Evolutionary conservation across 2,329 filamentous ascomycete genomes (phyloP), one percentile per base, ranked within the genome.

Genomic region (Aspergillus carbonarius): DNA sequence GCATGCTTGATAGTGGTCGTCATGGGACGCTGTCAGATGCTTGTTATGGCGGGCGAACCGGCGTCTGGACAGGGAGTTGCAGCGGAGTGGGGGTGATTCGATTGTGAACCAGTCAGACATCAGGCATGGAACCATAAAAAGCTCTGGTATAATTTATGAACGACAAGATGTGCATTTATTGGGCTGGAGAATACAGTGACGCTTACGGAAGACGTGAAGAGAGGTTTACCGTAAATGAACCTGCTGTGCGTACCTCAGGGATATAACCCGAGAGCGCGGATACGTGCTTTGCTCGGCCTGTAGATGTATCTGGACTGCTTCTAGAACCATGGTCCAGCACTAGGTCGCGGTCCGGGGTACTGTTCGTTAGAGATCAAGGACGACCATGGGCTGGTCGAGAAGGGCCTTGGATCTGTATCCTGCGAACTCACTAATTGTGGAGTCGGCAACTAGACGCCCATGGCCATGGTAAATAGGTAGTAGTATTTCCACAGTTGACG

Each of bases 1-100:
- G 67, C 71, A 44, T 72, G 67, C 56, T 37, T 71, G 55, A 57
- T 70, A 46, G 55, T 66, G 44, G 59, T 59, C 32, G 55, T 59
- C 32, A 51, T 67, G 42, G 62, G 60, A 2, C 27, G 54, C 17
- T 35, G 44, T 23, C 59, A 64, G 56, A 64, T 63, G 25, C 46
- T 49, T 68, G 50, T 51, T 70, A 32, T 63, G 60, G 55, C 52
- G 60, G 53, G 66, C 67, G 60, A 70, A 70, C 51, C 62, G 62
- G 54, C 64, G 60, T 9, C 59, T 66, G 20, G 67, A 66, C 10
- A 23, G 39, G 39, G 39, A 42, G 9, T 47, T 5, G 20, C 20
- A 47, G 20, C 23, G 23, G 7, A 30, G n/a, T 47, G 42, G 42
- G 42, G 42, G 23, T 23, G 13, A 47, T 47, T 10, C n/a, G 42